phyloP scores from a whole-genome alignment of 2,329 filamentous ascomycete genomes.

The Chaetomiaceae sp. region DNA sequence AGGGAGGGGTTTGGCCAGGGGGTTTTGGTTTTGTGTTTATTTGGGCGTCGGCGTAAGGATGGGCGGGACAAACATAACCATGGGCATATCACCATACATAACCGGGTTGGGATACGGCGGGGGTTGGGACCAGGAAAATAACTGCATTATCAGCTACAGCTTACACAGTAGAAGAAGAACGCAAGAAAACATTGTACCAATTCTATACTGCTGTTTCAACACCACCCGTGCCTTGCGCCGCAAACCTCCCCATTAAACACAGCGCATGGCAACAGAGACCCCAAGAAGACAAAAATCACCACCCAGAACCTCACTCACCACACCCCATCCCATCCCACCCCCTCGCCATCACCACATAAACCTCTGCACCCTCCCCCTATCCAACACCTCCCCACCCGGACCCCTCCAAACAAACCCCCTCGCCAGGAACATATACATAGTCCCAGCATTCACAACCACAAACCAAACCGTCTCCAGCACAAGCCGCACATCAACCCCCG shows the following conservation, averaged over 20 bases:
- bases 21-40: too few species aligned
- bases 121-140: neutral
- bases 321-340: neutral
- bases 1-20: neutral
- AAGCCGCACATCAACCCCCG: constrained; percentile 43
- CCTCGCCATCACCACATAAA: constrained; percentile 68
- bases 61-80: neutral
- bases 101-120: neutral
- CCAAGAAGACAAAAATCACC: too few species aligned
- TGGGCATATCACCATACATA: constrained; percentile 1
- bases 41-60: constrained; percentile 1
- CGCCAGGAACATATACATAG: constrained; percentile 67
- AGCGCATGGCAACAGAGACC: too few species aligned
- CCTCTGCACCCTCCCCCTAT: constrained; percentile 58
- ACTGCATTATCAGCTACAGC: too few species aligned
- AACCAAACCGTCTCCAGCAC: constrained; percentile 65
- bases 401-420: constrained; percentile 62
- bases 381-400: constrained; percentile 47
- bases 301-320: neutral
- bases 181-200: neutral
- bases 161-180: neutral
- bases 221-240: neutral
- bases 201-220: neutral
- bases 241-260: neutral
- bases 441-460: constrained; percentile 56